These are phyloP conservation scores for Penicillium manginii DNA, from an alignment of 495 filamentous ascomycete genomes.

Conservation along the genomic window DNA sequence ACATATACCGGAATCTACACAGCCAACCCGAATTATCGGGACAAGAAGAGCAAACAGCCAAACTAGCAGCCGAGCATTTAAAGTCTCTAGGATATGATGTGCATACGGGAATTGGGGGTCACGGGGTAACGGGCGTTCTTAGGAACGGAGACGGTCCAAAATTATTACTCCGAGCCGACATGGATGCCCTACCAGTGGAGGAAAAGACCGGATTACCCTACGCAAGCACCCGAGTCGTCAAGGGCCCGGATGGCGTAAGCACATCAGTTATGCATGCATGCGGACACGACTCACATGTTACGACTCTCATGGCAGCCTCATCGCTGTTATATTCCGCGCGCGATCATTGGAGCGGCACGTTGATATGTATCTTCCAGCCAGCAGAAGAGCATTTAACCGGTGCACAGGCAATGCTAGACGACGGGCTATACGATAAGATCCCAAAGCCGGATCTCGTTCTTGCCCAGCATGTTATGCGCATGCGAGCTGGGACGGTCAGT, in stretches of 20 bases:
- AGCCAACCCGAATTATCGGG: conserved; percentile 54
- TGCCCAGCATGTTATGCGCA: conserved; percentile 60
- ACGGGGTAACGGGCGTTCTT: conserved; percentile 58
- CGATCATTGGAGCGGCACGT: conserved; percentile 57
- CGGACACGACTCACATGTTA: conserved; percentile 68
- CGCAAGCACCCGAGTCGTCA: conserved; percentile 48
- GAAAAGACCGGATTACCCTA: conserved; percentile 61
- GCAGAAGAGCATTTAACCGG: conserved; percentile 60
- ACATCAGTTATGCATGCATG: conserved; percentile 69
- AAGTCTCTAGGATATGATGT: conserved; percentile 46
- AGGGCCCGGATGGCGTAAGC: conserved; percentile 46
- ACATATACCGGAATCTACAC: conserved; percentile 52
- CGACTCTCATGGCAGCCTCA: conserved; percentile 54
- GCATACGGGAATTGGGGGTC: conserved; percentile 55
- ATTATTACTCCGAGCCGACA: conserved; percentile 61
- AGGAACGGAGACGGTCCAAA: conserved; percentile 58
- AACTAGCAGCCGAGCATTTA: conserved; percentile 43
- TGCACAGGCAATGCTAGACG: conserved; percentile 63
- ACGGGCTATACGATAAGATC: conserved; percentile 58
- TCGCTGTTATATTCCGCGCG: conserved; percentile 44
- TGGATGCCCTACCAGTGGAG: conserved; percentile 63
- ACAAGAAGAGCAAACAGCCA: conserved; percentile 51
- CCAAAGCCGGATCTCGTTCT: conserved; percentile 58
- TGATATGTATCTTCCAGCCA: conserved; percentile 64
- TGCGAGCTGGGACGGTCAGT: conserved; percentile 44